Evolutionary conservation across 176 grass and related monocot genomes (phyloP).

Genomic region (Metroxylon sagu): DNA sequence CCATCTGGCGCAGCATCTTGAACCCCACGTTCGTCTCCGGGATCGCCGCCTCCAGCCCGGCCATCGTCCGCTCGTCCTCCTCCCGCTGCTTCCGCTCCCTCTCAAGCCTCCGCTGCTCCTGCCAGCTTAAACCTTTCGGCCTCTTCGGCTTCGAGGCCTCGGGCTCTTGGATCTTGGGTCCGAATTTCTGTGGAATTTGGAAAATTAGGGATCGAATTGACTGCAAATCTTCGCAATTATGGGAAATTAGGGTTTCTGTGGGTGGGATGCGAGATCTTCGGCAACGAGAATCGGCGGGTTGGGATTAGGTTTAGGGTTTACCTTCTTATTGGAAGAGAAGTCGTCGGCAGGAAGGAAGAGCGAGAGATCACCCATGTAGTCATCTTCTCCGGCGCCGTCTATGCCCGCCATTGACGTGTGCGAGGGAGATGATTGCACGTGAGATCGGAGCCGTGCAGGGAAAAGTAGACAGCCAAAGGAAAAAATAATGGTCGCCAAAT

Average conservation of each 20-base stretch:
- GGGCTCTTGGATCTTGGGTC: constrained; percentile 24
- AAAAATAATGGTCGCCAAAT: no score
- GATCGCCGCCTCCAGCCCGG: constrained; percentile 50
- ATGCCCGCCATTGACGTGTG: background rate
- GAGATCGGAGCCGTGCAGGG: no score
- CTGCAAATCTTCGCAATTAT: background rate
- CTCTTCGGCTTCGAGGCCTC: constrained; percentile 28
- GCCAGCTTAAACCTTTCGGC: constrained; percentile 44
- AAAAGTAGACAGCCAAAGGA: no score
- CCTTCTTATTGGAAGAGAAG: constrained; percentile 14
- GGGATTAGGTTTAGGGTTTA: background rate
- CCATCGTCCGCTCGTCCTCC: constrained; percentile 63
- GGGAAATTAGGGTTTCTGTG: background rate
- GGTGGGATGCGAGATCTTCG: no score
- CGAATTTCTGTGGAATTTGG: background rate
- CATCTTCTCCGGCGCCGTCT: constrained; percentile 30
- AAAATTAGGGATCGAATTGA: background rate
- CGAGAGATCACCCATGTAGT: constrained; percentile 90
- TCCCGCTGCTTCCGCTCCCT: constrained; percentile 48
- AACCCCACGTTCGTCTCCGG: constrained; percentile 88
- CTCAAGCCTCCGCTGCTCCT: constrained; percentile 50
- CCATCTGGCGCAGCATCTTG: constrained; percentile 77
- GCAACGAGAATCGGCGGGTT: no score
- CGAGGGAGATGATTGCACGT: background rate
- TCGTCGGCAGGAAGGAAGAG: constrained; percentile 44